Percentiles rank a stretch among this genome's conserved stretches.
Evolutionary conservation across 352 stramenopile genomes (phyloP).

Genomic region (Globisporangium nunn): DNA sequence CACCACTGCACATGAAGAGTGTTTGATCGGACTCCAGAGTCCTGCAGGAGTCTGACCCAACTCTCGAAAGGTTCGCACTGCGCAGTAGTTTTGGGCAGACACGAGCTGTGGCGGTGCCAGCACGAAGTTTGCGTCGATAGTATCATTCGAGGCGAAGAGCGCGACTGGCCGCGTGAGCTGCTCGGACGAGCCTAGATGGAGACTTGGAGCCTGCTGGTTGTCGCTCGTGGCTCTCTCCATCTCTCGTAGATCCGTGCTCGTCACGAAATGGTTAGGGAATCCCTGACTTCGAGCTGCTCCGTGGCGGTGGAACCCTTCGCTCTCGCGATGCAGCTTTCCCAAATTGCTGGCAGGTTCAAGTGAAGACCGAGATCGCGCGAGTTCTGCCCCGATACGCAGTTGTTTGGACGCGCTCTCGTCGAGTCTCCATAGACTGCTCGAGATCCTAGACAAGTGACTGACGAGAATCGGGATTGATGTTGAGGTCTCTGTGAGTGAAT

Average conservation of each 20-base stretch:
- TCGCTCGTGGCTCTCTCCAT: slow-evolving; percentile 1
- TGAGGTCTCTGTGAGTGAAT: slow-evolving; percentile 10
- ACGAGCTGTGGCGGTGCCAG: slow-evolving; percentile 40
- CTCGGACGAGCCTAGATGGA: background rate
- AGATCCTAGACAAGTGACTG: slow-evolving; percentile 27
- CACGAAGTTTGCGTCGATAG: slow-evolving; percentile 68
- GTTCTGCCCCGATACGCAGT: background rate
- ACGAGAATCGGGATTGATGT: slow-evolving; percentile 18
- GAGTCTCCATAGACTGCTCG: slow-evolving; percentile 33
- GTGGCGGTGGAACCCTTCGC: slow-evolving; percentile 42
- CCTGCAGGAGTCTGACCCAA: slow-evolving; percentile 16
- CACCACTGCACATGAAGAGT: slow-evolving; percentile 16
- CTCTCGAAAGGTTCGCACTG: slow-evolving; percentile 23
- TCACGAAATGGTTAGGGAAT: slow-evolving; percentile 48
- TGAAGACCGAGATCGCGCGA: background rate
- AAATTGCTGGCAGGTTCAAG: slow-evolving; percentile 6
- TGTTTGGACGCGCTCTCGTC: slow-evolving; percentile 9
- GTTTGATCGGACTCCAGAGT: slow-evolving; percentile 40
- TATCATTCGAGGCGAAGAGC: slow-evolving; percentile 47
- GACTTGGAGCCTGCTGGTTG: background rate
- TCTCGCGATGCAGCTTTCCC: slow-evolving; percentile 49
- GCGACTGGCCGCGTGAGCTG: slow-evolving; percentile 22
- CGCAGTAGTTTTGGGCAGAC: slow-evolving; percentile 49
- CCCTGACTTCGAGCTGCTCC: slow-evolving; percentile 42
- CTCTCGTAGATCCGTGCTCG: slow-evolving; percentile 12